Evolutionary conservation across 805 yeast genomes (phyloP).

Genomic region (Candida verbasci): DNA sequence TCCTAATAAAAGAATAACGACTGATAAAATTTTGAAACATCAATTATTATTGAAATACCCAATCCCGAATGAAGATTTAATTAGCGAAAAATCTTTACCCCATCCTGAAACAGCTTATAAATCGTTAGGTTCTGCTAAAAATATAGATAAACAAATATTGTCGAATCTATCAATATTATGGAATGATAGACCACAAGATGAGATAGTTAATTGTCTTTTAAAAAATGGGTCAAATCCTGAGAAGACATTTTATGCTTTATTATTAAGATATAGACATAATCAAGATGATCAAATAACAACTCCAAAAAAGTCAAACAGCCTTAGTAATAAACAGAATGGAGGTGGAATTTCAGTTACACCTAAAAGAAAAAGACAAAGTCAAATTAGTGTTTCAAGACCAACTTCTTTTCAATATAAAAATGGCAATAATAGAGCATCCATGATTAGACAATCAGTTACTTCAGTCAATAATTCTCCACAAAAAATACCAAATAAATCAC

Average conservation of each 20-base stretch:
- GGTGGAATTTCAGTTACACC: slow-evolving; percentile 21
- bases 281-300: slow-evolving; percentile 11
- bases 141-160: slow-evolving; percentile 50
- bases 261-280: slow-evolving; percentile 40
- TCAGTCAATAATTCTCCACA: slow-evolving; percentile 19
- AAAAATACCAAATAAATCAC: slow-evolving; percentile 18
- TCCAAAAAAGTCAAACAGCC: slow-evolving; percentile 6
- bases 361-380: slow-evolving; percentile 22
- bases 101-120: slow-evolving; percentile 51
- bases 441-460: slow-evolving; percentile 1
- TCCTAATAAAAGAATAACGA: slow-evolving; percentile 67
- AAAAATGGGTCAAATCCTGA: slow-evolving; percentile 40
- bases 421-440: slow-evolving; percentile 8
- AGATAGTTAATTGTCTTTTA: slow-evolving; percentile 33
- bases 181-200: slow-evolving; percentile 48
- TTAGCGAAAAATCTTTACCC: slow-evolving; percentile 44
- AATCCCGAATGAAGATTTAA: slow-evolving; percentile 41
- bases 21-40: slow-evolving; percentile 59
- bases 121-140: slow-evolving; percentile 44
- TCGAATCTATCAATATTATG: slow-evolving; percentile 54
- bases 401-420: slow-evolving; percentile 36
- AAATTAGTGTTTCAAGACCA: slow-evolving; percentile 38
- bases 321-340: slow-evolving; percentile 16
- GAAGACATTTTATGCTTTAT: slow-evolving; percentile 43
- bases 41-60: slow-evolving; percentile 52